Percentiles rank a stretch among this genome's conserved stretches.
phyloP scores from a whole-genome alignment of 805 yeast species.

The Ogataea kodamae region DNA sequence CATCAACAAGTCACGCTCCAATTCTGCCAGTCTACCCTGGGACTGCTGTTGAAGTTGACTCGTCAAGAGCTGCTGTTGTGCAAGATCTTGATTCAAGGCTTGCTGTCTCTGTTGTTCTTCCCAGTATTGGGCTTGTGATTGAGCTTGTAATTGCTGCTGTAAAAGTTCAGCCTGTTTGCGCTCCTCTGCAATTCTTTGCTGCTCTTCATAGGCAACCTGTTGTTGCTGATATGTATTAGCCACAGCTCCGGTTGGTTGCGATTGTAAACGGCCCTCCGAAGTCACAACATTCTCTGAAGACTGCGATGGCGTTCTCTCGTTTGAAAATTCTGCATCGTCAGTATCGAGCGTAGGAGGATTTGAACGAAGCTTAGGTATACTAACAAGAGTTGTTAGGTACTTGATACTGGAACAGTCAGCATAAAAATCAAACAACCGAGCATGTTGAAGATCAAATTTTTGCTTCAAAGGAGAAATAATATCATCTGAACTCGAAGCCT shows the following conservation, averaged over 20 bases:
- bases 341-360: slow-evolving; percentile 57
- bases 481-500: slow-evolving; percentile 67
- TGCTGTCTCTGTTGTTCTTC: slow-evolving; percentile 71
- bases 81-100: slow-evolving; percentile 61
- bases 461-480: slow-evolving; percentile 72
- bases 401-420: slow-evolving; percentile 86
- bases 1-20: slow-evolving; percentile 75
- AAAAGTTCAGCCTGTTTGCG: slow-evolving; percentile 63
- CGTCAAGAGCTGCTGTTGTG: slow-evolving; percentile 65
- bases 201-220: slow-evolving; percentile 26
- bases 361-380: slow-evolving; percentile 64
- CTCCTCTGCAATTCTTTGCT: slow-evolving; percentile 54
- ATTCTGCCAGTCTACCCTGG: slow-evolving; percentile 73
- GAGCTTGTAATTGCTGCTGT: slow-evolving; percentile 64
- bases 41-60: slow-evolving; percentile 71
- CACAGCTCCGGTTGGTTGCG: slow-evolving; percentile 53
- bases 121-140: slow-evolving; percentile 70
- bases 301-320: not conserved
- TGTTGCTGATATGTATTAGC: slow-evolving; percentile 31
- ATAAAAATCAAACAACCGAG: slow-evolving; percentile 73
- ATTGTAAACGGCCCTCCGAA: slow-evolving; percentile 33
- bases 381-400: slow-evolving; percentile 74
- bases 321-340: slow-evolving; percentile 12
- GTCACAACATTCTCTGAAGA: not conserved
- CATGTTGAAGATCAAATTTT: slow-evolving; percentile 67